These are phyloP conservation scores for Fraxinus floribunda DNA, from an alignment of 305 asterid genomes.

Conservation along the genomic window DNA sequence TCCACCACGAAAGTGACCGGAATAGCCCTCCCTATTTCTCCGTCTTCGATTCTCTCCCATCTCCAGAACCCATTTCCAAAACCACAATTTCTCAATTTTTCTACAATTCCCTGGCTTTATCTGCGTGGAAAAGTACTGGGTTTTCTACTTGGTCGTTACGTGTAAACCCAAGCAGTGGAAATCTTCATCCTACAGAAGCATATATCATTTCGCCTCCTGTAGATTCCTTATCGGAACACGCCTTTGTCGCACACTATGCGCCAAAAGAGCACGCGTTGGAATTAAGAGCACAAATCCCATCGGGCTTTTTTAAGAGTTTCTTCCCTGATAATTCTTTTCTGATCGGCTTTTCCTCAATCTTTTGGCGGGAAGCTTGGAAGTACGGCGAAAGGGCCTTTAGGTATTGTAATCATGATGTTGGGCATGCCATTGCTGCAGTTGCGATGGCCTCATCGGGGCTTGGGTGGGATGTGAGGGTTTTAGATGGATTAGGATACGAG, in stretches of 20 bases:
- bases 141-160: conserved; percentile 91
- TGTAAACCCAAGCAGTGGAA: conserved; percentile 97
- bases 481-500: conserved; percentile 67
- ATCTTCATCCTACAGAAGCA: conserved; percentile 88
- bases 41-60: conserved; percentile 44
- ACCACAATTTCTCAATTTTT: conserved; percentile 64
- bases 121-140: conserved; percentile 86
- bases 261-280: conserved; percentile 88
- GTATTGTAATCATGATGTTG: conserved; percentile 95
- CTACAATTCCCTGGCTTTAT: conserved; percentile 66
- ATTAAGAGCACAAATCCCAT: conserved; percentile 57
- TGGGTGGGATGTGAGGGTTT: conserved; percentile 82
- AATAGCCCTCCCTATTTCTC: conserved; percentile 48
- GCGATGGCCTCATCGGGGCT: conserved; percentile 82
- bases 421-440: conserved; percentile 87
- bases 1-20: conserved; percentile 30
- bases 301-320: conserved; percentile 34
- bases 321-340: conserved; percentile 63
- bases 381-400: conserved; percentile 98
- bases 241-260: conserved; percentile 82
- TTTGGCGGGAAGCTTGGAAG: conserved; percentile 98
- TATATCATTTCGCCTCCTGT: conserved; percentile 65
- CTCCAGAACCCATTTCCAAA: conserved; percentile 53
- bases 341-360: conserved; percentile 75
- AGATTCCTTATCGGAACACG: conserved; percentile 42